Base-by-base conservation (phyloP, 225 moss, liverwort and hornwort species). In the Neckera pumila region DNA sequence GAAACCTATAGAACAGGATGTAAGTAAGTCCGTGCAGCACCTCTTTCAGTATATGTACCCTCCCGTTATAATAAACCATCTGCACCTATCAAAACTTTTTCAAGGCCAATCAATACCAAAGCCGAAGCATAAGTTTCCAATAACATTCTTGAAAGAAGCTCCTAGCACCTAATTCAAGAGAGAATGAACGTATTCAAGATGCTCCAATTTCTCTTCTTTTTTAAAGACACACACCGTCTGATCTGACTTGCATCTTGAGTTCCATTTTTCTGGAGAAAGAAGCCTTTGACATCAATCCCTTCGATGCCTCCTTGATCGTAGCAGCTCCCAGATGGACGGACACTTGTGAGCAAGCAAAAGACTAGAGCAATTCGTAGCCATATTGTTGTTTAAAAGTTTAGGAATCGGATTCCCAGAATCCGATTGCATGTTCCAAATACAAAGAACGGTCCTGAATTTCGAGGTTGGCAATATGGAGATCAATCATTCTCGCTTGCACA, bases 371-470 rank as follows among this genome's bases (percentile, higher is more conserved):
- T 38, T 83, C 83, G 10, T 27, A 27, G n/a, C 66, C 83, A 38
- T 28, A 28, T 13, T 53, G 4, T 33, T 27, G 20, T 71, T 75
- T 7, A 3, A 42, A 22, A 71, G 16, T 42, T 84, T 43, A 84
- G 33, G 84, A 71, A 66, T 71, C 42, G 25, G 81, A 85, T 73
- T 97, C 95, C 98, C 98, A 99, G 91, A 99, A 99, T 85, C 92
- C 95, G 77, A 92, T 93, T 60, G 96, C 90, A 89, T 97, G 95
- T 63, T 95, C 97, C 31, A 94, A 90, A 86, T 96, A 99, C 27
- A 99, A 89, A 80, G 97, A 95, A 83, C 96, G 95, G 91, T 99
- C 98, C 70, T 99, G 98, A 79, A 99, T 96, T 90, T 99, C 98
- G 81, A 97, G 92, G 92, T 99, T 99, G 87, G 95, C 97, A 85